Conservation (phyloP, 768 basidiomycete genomes). For the Pisolithus microcarpus region DNA sequence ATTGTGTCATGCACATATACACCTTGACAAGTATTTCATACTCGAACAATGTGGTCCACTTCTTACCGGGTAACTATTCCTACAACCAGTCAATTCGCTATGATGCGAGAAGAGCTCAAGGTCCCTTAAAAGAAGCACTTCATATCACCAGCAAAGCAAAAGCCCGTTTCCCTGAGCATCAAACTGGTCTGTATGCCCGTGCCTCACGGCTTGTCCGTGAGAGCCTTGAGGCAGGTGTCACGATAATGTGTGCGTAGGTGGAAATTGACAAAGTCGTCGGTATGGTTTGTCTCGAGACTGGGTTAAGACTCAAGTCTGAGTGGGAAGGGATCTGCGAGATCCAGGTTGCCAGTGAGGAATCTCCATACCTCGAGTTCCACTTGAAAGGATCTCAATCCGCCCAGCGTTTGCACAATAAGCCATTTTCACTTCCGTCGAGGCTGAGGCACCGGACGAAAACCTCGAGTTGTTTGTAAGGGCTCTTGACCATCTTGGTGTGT, state of each 20-base stretch:
- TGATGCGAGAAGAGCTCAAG: conserved; percentile 24
- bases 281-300: conserved; percentile 47
- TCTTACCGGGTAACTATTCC: conserved; percentile 40
- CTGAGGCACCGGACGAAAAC: conserved; percentile 37
- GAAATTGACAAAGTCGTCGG: conserved; percentile 54
- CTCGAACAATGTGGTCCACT: conserved; percentile 48
- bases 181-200: conserved; percentile 42
- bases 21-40: conserved; percentile 65
- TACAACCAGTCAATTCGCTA: neutral
- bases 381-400: neutral
- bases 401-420: conserved; percentile 59
- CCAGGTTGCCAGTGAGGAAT: conserved; percentile 46
- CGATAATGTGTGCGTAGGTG: conserved; percentile 60
- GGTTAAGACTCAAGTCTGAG: conserved; percentile 39
- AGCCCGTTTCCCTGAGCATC: conserved; percentile 35
- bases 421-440: conserved; percentile 34
- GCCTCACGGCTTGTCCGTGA: conserved; percentile 49
- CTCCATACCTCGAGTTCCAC: neutral
- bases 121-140: conserved; percentile 50
- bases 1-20: conserved; percentile 35
- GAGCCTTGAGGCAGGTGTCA: conserved; percentile 56
- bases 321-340: conserved; percentile 44
- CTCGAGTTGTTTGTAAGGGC: conserved; percentile 39
- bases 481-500: conserved; percentile 32
- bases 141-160: conserved; percentile 46